phyloP scores from a whole-genome alignment of 2,329 filamentous ascomycete species.

The Myotisia sp. region DNA sequence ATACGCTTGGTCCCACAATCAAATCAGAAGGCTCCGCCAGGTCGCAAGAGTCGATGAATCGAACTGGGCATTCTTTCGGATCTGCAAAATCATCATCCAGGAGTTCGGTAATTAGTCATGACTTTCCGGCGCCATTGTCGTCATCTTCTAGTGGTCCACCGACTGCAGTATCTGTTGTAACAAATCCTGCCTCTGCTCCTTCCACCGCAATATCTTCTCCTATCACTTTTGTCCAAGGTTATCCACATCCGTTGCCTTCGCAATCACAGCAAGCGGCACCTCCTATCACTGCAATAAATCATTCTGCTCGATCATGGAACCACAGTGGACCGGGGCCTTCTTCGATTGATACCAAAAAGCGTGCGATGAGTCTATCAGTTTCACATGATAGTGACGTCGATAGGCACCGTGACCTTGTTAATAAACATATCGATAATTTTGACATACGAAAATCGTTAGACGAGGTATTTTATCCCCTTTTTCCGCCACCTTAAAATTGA shows the following conservation, averaged over 20 bases:
- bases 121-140: no score
- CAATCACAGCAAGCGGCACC: no score
- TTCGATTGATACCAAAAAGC: no score
- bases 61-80: conserved; percentile 28
- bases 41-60: conserved; percentile 28
- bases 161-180: no score
- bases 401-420: conserved; percentile 40
- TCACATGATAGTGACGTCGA: no score
- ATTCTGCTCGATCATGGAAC: no score
- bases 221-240: conserved; percentile 24
- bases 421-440: conserved; percentile 49
- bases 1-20: conserved; percentile 18
- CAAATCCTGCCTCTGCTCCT: no score
- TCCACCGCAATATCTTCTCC: conserved; percentile 27
- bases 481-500: background rate
- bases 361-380: no score
- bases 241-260: no score
- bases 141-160: no score
- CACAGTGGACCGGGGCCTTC: no score
- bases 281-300: no score
- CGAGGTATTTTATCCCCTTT: conserved; percentile 27
- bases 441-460: conserved; percentile 41
- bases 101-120: conserved; percentile 27
- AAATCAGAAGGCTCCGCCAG: conserved; percentile 25
- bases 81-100: conserved; percentile 30